phyloP scores from a whole-genome alignment of 2,329 filamentous ascomycete species.

The Arthrobotrys conoides region DNA sequence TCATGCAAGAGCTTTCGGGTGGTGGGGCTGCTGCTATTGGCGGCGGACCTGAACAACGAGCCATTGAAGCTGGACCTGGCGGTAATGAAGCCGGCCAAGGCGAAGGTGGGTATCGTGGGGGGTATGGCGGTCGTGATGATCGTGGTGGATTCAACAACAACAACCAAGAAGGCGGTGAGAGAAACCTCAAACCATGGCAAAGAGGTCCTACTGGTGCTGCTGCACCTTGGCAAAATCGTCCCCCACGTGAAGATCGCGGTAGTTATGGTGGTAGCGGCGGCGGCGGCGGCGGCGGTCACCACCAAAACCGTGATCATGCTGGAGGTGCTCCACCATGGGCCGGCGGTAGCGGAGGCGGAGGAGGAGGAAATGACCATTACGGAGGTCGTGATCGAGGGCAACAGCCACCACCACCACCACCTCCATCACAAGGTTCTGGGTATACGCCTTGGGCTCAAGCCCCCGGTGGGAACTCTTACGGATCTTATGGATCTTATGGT shows the following conservation, averaged over 20 bases:
- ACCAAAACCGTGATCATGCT: constrained; percentile 69
- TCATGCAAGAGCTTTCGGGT: constrained; percentile 96
- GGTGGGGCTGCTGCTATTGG: constrained; percentile 72
- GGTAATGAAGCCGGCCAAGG: constrained; percentile 69
- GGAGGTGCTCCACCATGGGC: constrained; percentile 73
- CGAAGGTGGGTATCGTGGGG: constrained; percentile 60
- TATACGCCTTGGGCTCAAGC: constrained; percentile 55
- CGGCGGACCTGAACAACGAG: constrained; percentile 74
- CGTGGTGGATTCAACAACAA: constrained; percentile 31
- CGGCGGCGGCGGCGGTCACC: constrained; percentile 68
- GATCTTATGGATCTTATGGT: constrained; percentile 50
- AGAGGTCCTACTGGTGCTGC: constrained; percentile 85
- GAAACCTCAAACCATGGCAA: constrained; percentile 86
- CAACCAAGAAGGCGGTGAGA: constrained; percentile 65
- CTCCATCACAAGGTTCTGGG: constrained; percentile 63
- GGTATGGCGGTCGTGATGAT: constrained; percentile 61
- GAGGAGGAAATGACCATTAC: constrained; percentile 69
- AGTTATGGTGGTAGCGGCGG: constrained; percentile 67
- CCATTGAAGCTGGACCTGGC: constrained; percentile 87
- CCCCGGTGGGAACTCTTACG: constrained; percentile 42
- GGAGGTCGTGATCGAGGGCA: constrained; percentile 71
- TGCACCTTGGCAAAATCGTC: constrained; percentile 79
- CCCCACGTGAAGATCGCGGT: constrained; percentile 70
- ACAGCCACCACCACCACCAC: constrained; percentile 72
- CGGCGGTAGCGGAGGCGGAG: constrained; percentile 65